A percentile compares a stretch with the other conserved stretches of the same genome.
Evolutionary conservation across 371 early-diverging fungal genomes (phyloP).

Genomic region (Apophysomyces ossiformis): DNA sequence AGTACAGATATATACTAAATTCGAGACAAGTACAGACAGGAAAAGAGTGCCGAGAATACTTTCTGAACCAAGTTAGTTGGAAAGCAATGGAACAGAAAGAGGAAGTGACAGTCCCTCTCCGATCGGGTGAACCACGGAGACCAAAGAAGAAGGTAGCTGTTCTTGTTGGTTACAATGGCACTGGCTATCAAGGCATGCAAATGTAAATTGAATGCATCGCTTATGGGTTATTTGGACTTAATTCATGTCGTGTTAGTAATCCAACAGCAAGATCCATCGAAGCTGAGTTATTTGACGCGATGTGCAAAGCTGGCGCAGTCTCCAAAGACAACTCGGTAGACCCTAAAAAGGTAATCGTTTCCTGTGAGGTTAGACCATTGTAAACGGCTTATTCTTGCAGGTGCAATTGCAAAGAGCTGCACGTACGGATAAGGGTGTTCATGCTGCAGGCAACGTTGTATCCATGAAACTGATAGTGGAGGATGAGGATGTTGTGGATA

Average conservation of each 20-base stretch:
- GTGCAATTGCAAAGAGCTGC: conserved; percentile 86
- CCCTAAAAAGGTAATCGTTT: conserved; percentile 72
- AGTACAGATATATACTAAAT: not conserved
- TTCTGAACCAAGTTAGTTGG: conserved; percentile 23
- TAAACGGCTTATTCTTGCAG: conserved; percentile 34
- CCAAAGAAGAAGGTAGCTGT: conserved; percentile 92
- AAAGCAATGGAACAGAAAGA: conserved; percentile 10
- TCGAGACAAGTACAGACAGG: conserved; percentile 39
- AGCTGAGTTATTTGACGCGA: conserved; percentile 77
- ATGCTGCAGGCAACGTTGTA: conserved; percentile 96
- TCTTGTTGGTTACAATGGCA: conserved; percentile 91
- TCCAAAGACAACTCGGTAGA: conserved; percentile 77
- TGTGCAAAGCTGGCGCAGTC: conserved; percentile 75
- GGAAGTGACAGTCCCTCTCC: not conserved
- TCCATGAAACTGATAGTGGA: conserved; percentile 89
- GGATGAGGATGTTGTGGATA: conserved; percentile 68
- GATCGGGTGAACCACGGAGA: conserved; percentile 35
- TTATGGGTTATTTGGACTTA: not conserved
- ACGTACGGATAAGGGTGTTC: conserved; percentile 99
- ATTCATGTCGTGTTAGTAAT: conserved; percentile 50
- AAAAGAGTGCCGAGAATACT: conserved; percentile 41
- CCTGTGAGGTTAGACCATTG: not conserved
- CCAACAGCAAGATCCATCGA: conserved; percentile 79
- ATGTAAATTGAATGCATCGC: conserved; percentile 54
- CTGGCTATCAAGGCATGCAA: conserved; percentile 97